Conservation (phyloP, 805 yeast genomes). For the Candida boleticola region DNA sequence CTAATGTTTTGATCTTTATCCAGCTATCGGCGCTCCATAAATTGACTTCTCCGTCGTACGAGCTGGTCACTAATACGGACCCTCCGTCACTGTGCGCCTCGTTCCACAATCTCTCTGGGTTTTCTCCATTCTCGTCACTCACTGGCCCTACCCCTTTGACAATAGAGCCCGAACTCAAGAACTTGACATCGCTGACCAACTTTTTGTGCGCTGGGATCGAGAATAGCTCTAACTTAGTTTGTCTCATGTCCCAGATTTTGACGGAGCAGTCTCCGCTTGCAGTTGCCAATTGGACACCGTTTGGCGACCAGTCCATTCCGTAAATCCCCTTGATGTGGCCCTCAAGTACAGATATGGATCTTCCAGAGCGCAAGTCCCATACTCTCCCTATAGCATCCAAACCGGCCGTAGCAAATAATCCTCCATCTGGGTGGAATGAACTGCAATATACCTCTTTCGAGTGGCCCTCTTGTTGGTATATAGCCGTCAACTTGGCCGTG, state of each 20-base stretch:
- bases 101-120: conserved; percentile 19
- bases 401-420: conserved; percentile 74
- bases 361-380: conserved; percentile 88
- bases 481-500: conserved; percentile 31
- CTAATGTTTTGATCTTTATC: conserved; percentile 51
- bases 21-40: conserved; percentile 69
- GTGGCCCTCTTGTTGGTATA: conserved; percentile 78
- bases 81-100: conserved; percentile 31
- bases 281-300: conserved; percentile 74
- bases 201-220: conserved; percentile 75
- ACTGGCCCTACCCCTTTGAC: conserved; percentile 12
- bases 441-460: conserved; percentile 64
- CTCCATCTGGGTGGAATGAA: conserved; percentile 72
- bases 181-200: conserved; percentile 63
- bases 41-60: conserved; percentile 70
- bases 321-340: conserved; percentile 76
- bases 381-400: conserved; percentile 67
- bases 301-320: conserved; percentile 68
- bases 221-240: conserved; percentile 31
- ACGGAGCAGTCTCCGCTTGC: conserved; percentile 82
- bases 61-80: conserved; percentile 52
- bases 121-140: conserved; percentile 28
- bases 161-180: conserved; percentile 26
- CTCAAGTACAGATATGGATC: conserved; percentile 51
- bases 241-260: conserved; percentile 84